Evolutionary conservation across 176 grass and related monocot species (phyloP), one percentile per base, ranked within the genome.

Genomic region (Pontederia paniculata): DNA sequence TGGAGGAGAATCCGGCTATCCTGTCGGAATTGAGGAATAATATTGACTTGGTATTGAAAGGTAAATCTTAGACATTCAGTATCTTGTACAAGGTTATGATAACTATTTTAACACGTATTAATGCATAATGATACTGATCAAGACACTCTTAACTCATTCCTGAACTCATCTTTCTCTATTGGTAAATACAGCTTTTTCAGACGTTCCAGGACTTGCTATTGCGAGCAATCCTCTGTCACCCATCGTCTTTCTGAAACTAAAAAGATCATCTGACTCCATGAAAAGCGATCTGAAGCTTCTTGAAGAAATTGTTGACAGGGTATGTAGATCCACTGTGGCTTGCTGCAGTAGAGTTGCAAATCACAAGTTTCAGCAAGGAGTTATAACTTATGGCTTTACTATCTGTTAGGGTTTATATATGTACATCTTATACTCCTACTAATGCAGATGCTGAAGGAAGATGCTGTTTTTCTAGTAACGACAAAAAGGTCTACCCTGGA

Each of bases 1-100:
- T 90, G 59, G 86, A 97, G 74, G 80, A 73, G 44, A 90, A 90
- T 79, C 93, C 77, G 2, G 81, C 77, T 69, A 62, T 82, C 74
- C 86, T 97, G 42, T 55, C 57, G 51, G 60, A 64, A 54, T 77
- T 97, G 58, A 87, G 80, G 52, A 76, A 37, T 55, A 97, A 90
- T 20, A 74, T 90, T 69, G 66, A 59, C 77, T 62, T 76, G 55
- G 54, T 88, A 51, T 71, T 71, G 54, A 59, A 81, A 86, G 82
- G 82, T 97, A 59, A 54, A 19, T 47, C 42, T 50, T 22, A 17
- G 13, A 41, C n/a, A 41, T 41, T 1, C 7, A 17, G 8, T 55
- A 10, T 8, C 23, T 17, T 44, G 65, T 85, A 21, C 5, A 56
- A 56, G 20, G 23, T 56, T 25, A n/a, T n/a, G n/a, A n/a, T n/a